phyloP scores from a whole-genome alignment of 345 rosid species.

The Psidium friedrichsthalianum region DNA sequence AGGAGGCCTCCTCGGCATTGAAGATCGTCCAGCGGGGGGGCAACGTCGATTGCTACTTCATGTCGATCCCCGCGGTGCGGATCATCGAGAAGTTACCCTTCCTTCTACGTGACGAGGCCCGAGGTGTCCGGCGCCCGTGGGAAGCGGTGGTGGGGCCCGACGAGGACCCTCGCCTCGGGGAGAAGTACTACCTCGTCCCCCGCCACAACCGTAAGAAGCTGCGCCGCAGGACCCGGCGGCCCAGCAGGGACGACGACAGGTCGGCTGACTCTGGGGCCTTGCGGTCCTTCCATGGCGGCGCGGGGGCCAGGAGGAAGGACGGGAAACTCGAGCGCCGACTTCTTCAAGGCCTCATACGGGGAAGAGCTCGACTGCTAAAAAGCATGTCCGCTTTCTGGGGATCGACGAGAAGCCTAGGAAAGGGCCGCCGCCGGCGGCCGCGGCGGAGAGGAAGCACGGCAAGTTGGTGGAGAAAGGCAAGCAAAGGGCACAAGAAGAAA shows the following conservation, averaged over 20 bases:
- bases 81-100: slow-evolving; percentile 36
- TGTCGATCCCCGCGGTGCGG: slow-evolving; percentile 24
- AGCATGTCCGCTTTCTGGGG: slow-evolving; percentile 17
- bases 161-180: slow-evolving; percentile 29
- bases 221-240: slow-evolving; percentile 6
- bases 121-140: slow-evolving; percentile 37
- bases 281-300: not conserved
- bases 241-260: not conserved
- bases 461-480: not conserved
- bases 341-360: not conserved
- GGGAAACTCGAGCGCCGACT: not conserved
- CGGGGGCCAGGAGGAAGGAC: not conserved
- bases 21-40: slow-evolving; percentile 36
- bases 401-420: slow-evolving; percentile 13
- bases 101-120: slow-evolving; percentile 23
- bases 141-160: slow-evolving; percentile 25
- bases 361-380: not conserved
- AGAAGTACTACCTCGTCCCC: slow-evolving; percentile 24
- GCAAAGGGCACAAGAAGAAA: not conserved
- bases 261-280: not conserved
- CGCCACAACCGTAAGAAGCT: slow-evolving; percentile 31
- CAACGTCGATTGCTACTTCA: slow-evolving; percentile 17
- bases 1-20: slow-evolving; percentile 3
- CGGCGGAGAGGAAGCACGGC: not conserved
- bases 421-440: not conserved